Base-by-base conservation (phyloP, 805 yeast species). In the Jamesozyma rosinii region DNA sequence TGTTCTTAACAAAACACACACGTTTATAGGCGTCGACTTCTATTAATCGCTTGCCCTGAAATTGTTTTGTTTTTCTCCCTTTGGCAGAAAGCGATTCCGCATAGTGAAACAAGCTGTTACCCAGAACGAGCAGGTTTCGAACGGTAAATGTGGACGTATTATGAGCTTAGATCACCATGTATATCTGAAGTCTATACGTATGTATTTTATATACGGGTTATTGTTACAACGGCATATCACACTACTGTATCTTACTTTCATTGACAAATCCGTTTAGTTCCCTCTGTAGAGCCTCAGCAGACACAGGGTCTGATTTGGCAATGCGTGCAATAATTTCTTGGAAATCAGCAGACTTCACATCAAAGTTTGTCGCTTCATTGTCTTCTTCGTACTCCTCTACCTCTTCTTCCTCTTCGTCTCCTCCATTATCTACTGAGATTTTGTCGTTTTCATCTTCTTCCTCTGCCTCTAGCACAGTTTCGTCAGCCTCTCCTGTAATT, bases 401-500 rank as follows among this genome's bases (percentile, higher is more conserved):
- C n/a, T 47, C 58, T 15, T 48, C 43, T 5, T 45, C 51, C 5
- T 42, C 48, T 0, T 57, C 59, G 1, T 51, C 53, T 19, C 48
- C 56, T 22, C 56, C 63, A 37, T 61, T 63, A 5, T 50, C 61
- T 19, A 55, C 62, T 3, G 45, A 52, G 2, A 51, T 52, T 21
- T 48, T 53, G 18, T 58, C 64, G 35, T 64, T 63, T 5, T 51
- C 59, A 15, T 58, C 63, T 2, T 46, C 52, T 38, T 58, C 65
- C 29, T 61, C 66, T 2, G 55, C 62, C n/a, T 55, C 64, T 27
- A 54, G 44, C 1, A 49, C 60, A 1, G 50, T 57, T 8, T 59
- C 65, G 35, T 61, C 64, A 2, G 55, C 54, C 22, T 59, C 64
- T 5, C 62, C 66, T 13, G 62, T 53, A 5, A 53, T 54, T 10